Percentiles rank a stretch among this genome's conserved stretches.
phyloP scores from a whole-genome alignment of 768 basidiomycete genomes.

The Lyophyllum decastes region DNA sequence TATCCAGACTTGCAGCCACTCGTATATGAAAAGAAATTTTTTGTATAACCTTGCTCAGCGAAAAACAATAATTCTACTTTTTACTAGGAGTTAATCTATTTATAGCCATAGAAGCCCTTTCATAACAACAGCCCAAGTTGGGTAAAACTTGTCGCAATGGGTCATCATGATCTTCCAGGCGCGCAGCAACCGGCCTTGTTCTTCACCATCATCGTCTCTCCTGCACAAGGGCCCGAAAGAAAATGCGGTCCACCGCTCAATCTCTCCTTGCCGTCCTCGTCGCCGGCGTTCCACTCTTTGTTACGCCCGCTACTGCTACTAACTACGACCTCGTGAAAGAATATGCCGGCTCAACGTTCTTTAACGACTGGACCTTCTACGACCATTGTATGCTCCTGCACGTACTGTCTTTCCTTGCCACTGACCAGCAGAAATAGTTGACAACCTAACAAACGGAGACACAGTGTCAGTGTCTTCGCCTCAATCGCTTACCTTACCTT shows the following conservation, averaged over 20 bases:
- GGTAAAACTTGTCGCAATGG: neutral
- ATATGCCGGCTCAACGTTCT: slow-evolving; percentile 64
- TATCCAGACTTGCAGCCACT: no score
- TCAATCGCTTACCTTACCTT: neutral
- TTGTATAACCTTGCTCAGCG: no score
- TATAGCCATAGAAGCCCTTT: no score
- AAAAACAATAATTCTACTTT: no score
- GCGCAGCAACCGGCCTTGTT: slow-evolving; percentile 4
- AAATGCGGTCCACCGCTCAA: neutral
- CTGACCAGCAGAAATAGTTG: slow-evolving; percentile 38
- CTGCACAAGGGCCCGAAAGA: neutral
- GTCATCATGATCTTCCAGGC: neutral
- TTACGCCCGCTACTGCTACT: slow-evolving; percentile 12
- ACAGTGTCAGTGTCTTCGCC: slow-evolving; percentile 48
- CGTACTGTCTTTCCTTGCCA: neutral
- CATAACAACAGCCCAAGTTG: no score
- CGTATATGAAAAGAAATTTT: no score
- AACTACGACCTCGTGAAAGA: slow-evolving; percentile 54
- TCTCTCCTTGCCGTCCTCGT: slow-evolving; percentile 1
- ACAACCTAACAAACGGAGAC: slow-evolving; percentile 73
- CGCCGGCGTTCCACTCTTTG: neutral
- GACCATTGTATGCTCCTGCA: slow-evolving; percentile 45
- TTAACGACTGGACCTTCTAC: slow-evolving; percentile 70
- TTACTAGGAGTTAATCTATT: neutral
- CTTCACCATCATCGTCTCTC: neutral